Base-by-base conservation (phyloP, 225 moss, liverwort and hornwort species). In the Polytrichum commune region DNA sequence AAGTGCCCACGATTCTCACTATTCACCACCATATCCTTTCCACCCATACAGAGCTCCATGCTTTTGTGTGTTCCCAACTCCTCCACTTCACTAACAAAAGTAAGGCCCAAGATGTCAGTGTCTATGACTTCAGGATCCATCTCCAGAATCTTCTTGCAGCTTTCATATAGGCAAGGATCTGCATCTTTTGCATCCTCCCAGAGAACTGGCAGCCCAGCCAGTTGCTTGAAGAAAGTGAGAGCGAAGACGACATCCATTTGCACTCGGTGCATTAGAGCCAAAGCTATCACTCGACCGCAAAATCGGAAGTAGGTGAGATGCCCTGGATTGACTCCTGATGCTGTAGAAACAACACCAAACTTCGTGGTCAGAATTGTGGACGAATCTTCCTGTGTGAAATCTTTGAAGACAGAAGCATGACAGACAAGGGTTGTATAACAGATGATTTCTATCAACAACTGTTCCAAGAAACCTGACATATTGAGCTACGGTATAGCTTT, bases 181-280 rank as follows among this genome's bases (percentile, higher is more conserved):
- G 94, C 94, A 81, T 97, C 97, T 84, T 92, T 94, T 19, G 97
- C 97, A 80, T 97, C 97, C 75, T 97, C 97, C 97, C 97, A 97
- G 22, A 92, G 85, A 69, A 97, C 87, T 23, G 97, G 97, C 58
- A 92, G 75, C 20, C 94, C 97, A 66, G 94, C 89, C 68, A 97
- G 83, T 82, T 97, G 97, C 78, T 97, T 97, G 73, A 97, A 97
- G 78, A 97, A 97, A 69, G 94, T 89, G 8, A 94, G 69, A 53
- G 94, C 97, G 72, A 97, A 94, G 18, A 97, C 97, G 35, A 94
- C 97, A 75, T 97, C 94, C 76, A 97, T 87, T 83, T 97, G 94
- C 38, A 97, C 97, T 69, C 87, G 94, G 80, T 97, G 94, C 94
- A 97, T 97, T 56, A 97, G 85, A 0, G 97, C 97, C 5, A 97